Evolutionary conservation across 768 basidiomycete species (phyloP), one percentile per base, ranked within the genome.

Genomic region (Mycena vulgaris): DNA sequence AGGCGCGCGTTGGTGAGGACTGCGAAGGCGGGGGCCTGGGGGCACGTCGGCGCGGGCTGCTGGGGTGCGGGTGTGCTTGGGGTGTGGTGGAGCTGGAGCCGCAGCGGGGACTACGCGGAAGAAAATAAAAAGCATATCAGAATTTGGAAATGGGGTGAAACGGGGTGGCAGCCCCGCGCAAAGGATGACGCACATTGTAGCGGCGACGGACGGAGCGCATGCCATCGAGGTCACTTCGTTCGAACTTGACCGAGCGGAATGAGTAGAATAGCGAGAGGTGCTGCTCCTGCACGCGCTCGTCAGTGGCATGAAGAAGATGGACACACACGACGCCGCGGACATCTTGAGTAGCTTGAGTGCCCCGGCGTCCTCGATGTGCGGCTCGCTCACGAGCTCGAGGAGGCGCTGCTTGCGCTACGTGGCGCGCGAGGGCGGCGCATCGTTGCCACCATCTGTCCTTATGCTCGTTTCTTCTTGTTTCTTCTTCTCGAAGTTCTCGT

Each of bases 281-380:
- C 25, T 69, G 68, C 30, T 69, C 68, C 68, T 69, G 56, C 2
- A 31, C 37, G 23, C 42, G 27, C n/a, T 30, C 28, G 64, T 33
- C 0, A 21, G 40, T 49, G 48, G 23, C 52, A 68, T 17, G 35
- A 39, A 17, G n/a, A n/a, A n/a, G n/a, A n/a, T n/a, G n/a, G 23
- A 25, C 33, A 10, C 25, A 47, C 70, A n/a, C n/a, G n/a, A 16
- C 40, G 89, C 89, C 81, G 89, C 88, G 42, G 89, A 89, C 82
- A 90, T 84, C n/a, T n/a, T n/a, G n/a, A n/a, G n/a, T n/a, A n/a
- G n/a, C 74, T 85, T 85, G 48, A 90, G 80, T 0, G 88, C 89
- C 45, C 89, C 88, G 17, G 83, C 82, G 25, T 90, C 89, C 77
- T 89, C 89, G 30, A 80, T 72, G 3, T 82, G 84, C 69, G 88